These are phyloP conservation scores for Tulasnella sp. DNA, from an alignment of 768 basidiomycete species.

Conservation along the genomic window DNA sequence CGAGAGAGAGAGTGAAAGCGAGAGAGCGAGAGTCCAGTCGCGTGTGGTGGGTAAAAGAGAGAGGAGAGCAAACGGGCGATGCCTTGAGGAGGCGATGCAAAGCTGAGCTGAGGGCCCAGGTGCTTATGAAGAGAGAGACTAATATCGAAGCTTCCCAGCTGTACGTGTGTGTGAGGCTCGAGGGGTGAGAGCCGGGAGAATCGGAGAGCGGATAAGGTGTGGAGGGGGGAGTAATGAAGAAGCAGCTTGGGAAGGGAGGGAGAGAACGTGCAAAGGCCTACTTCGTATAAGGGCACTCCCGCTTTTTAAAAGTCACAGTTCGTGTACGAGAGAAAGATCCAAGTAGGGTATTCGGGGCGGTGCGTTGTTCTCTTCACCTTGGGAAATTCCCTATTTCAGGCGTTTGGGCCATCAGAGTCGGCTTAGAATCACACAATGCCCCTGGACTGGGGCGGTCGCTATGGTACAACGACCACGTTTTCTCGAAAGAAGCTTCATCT, in stretches of 20 bases:
- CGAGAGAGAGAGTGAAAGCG: neutral
- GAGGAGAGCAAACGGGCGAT: neutral
- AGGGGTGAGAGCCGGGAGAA: slow-evolving; percentile 18
- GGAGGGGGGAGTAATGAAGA: neutral
- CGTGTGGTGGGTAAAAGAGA: neutral
- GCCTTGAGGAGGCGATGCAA: neutral
- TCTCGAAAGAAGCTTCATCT: neutral
- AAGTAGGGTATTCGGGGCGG: neutral
- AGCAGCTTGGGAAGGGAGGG: slow-evolving; percentile 1
- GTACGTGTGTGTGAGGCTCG: neutral
- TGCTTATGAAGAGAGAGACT: neutral
- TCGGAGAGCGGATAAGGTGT: neutral
- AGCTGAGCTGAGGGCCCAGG: neutral
- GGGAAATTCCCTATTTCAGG: neutral
- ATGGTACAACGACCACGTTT: slow-evolving; percentile 5
- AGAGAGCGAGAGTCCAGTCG: neutral
- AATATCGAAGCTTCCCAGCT: neutral
- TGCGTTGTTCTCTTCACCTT: neutral
- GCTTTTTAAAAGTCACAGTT: neutral
- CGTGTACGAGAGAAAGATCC: neutral
- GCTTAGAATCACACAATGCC: neutral
- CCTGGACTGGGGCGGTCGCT: neutral
- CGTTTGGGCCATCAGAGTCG: neutral
- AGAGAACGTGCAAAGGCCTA: neutral
- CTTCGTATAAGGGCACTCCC: neutral